Evolutionary conservation across 345 rosid species (phyloP).

Genomic region (Physaria fendleri): DNA sequence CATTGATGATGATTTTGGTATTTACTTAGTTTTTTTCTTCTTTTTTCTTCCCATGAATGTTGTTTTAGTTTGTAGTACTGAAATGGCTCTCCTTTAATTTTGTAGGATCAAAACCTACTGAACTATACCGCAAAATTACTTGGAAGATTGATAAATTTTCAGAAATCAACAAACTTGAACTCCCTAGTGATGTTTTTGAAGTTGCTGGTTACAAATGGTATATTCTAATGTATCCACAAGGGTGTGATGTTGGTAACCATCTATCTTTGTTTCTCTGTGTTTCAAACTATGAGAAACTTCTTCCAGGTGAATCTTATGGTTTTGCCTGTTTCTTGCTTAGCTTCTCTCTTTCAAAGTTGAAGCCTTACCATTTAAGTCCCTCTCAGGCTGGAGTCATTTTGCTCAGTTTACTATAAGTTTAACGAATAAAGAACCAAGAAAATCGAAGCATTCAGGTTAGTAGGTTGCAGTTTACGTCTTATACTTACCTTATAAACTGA

Average conservation of each 20-base stretch:
- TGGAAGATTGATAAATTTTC: conserved; percentile 93
- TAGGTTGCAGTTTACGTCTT: too few relatives aligned
- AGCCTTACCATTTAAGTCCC: background rate
- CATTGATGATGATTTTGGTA: conserved; percentile 70
- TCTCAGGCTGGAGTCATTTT: too few relatives aligned
- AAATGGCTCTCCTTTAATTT: too few relatives aligned
- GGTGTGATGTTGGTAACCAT: conserved; percentile 88
- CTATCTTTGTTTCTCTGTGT: conserved; percentile 90
- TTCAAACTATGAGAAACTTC: too few relatives aligned
- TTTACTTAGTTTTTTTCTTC: background rate
- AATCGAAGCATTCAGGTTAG: conserved; percentile 87
- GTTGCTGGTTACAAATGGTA: conserved; percentile 96
- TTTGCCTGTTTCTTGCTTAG: background rate
- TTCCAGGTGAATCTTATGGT: conserved; percentile 62
- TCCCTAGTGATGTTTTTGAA: conserved; percentile 68
- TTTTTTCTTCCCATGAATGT: too few relatives aligned
- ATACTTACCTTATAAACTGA: conserved; percentile 89
- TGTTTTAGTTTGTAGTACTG: too few relatives aligned
- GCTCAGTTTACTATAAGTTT: conserved; percentile 96
- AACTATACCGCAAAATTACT: conserved; percentile 66
- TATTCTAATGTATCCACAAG: conserved; percentile 84
- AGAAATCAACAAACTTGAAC: conserved; percentile 72
- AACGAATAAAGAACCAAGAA: conserved; percentile 78
- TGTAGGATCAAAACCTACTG: conserved; percentile 67
- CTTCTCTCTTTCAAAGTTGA: background rate